phyloP scores from a whole-genome alignment of 441 rosid species.

The Eutrema salsugineum region DNA sequence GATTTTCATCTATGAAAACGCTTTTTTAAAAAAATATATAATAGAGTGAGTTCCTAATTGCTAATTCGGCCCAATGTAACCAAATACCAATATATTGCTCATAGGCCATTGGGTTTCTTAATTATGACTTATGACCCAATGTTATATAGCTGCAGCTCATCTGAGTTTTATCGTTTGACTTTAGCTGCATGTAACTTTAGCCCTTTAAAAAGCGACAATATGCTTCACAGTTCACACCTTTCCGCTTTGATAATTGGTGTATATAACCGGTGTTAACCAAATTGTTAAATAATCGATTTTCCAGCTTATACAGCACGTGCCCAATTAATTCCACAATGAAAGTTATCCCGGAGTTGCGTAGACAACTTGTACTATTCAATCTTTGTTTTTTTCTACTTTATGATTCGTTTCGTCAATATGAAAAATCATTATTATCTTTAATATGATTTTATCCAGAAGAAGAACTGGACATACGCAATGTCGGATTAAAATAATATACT shows the following conservation, averaged over 20 bases:
- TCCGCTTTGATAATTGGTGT: neutral
- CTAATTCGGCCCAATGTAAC: neutral
- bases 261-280: neutral
- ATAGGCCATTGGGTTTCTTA: neutral
- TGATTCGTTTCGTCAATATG: slow-evolving; percentile 9
- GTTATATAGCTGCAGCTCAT: neutral
- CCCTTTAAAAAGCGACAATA: neutral
- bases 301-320: slow-evolving; percentile 18
- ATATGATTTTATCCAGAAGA: slow-evolving; percentile 10
- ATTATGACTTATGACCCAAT: neutral
- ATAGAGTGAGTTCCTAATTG: neutral
- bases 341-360: slow-evolving; percentile 24
- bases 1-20: no score
- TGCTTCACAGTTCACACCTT: neutral
- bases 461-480: neutral
- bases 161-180: neutral
- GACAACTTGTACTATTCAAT: slow-evolving; percentile 21
- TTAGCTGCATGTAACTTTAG: neutral
- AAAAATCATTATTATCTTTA: neutral
- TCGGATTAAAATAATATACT: neutral
- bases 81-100: neutral
- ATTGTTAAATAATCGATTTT: neutral
- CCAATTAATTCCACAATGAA: neutral
- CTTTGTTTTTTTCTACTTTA: neutral
- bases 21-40: no score